Base-by-base conservation (phyloP, 2,329 filamentous ascomycete genomes). In the Biscogniauxia sp. region DNA sequence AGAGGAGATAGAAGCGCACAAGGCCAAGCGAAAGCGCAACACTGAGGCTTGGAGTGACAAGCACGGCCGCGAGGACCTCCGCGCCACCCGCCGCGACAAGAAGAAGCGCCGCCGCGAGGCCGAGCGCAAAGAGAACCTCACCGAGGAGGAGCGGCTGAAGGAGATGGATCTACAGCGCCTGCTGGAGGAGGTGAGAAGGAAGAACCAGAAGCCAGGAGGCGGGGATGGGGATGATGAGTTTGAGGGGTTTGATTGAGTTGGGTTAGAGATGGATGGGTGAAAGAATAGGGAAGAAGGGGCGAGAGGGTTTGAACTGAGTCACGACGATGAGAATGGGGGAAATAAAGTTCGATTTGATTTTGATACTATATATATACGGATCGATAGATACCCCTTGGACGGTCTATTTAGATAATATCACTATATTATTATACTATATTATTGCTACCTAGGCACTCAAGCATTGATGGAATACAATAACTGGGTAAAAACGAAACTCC, bases 41-140 rank as follows among this genome's bases (percentile, higher is more conserved):
- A 82, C 89, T 69, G 81, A 87, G 70, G 85, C 90, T 1, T 93
- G 90, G 89, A 93, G 89, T 74, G 83, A 81, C 60, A 90, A 91
- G 73, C 78, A 83, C 20, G 89, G 90, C 64, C 80, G 82, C 68
- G 88, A 88, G 69, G 88, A 88, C 23, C 78, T 84, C 61, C 85
- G 88, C 56, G 79, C 82, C 54, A 82, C 81, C 67, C 82, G 87
- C 61, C 80, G 86, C 58, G 88, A 91, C 66, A 88, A 86, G 78
- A 86, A 85, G 70, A 82, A 81, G 63, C 82, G 84, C 68, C 85
- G 83, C 73, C 82, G 84, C 61, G 88, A 93, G 64, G 84, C 85
- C 9, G 85, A 88, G 72, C 79, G 80, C 64, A 77, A 82, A 70
- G 82, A 84, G 28, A 82, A 80, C 61, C 87, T 94, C 85, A 90